Evolutionary conservation across 208 protist species (phyloP), one percentile per base, ranked within the genome.

Genomic region (Angomonas deanei): DNA sequence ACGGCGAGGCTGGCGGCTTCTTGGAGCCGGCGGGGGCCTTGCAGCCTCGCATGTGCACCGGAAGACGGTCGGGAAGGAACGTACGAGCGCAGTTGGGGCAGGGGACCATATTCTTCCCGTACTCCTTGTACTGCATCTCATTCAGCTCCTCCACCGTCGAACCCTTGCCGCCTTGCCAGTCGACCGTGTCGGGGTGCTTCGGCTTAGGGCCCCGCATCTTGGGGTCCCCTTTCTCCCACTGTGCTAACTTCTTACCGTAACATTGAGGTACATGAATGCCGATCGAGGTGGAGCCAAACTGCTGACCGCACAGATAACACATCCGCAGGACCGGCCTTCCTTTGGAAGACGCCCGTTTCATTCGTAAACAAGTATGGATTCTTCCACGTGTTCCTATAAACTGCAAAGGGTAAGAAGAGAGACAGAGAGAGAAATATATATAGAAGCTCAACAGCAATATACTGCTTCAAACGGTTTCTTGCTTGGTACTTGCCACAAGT

Each of bases 11-110:
- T 56, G 56, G n/a, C 8, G 48, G 28, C 26, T 66, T 61, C 13
- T 65, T 53, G 32, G 38, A 11, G 5, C 36, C 38, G 32, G 19
- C 61, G 46, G 48, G 59, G 57, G 31, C 55, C 64, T 88, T 93
- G 74, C 93, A 97, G 33, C 79, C 76, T 13, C 87, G 81, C 47
- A 93, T 61, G 68, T 97, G 93, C 34, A 97, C 82, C 0, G 73
- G 68, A 27, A 97, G 87, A n/a, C 89, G 74, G 58, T 96, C 91
- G 10, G 93, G 91, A 42, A 92, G 72, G 53, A 97, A 97, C n/a
- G 79, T 94, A 47, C 93, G 77, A 11, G 67, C 78, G 70, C 93
- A 97, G 59, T 88, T 78, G 0, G 76, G 74, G 73, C 92, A 97
- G 8, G 86, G 73, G 1, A 85, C 76, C n/a, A 97, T 68, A 59